These are phyloP conservation scores for Botrytis pseudocinerea DNA, from an alignment of 2,329 filamentous ascomycete genomes.

Conservation along the genomic window DNA sequence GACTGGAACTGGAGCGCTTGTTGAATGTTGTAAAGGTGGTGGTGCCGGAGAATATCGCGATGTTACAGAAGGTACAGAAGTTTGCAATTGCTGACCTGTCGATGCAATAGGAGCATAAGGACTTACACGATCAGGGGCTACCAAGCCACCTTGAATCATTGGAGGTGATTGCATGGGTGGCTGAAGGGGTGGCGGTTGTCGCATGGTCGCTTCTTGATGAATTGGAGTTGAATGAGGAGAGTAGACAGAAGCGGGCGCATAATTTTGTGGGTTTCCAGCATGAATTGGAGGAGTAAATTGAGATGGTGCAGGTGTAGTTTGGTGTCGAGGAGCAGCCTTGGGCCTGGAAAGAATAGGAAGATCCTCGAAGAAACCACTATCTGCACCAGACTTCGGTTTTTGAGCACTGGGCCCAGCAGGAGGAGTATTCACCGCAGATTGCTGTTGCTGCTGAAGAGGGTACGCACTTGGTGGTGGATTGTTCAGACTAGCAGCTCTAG, in stretches of 20 bases:
- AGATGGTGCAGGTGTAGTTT: conserved; percentile 32
- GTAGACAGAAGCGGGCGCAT: conserved; percentile 18
- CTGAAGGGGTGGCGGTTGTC: conserved; percentile 26
- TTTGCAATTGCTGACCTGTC: conserved; percentile 17
- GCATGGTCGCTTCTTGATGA: conserved; percentile 15
- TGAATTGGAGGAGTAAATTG: conserved; percentile 28
- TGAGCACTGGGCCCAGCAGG: conserved; percentile 17
- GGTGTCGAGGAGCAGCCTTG: conserved; percentile 59
- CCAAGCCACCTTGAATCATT: conserved; percentile 33
- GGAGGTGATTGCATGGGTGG: conserved; percentile 27
- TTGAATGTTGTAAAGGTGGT: conserved; percentile 45
- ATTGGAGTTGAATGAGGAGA: background rate
- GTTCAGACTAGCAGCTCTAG: conserved; percentile 38
- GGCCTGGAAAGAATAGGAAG: conserved; percentile 64
- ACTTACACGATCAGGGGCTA: conserved; percentile 39
- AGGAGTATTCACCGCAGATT: conserved; percentile 16
- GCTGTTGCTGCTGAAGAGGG: conserved; percentile 25
- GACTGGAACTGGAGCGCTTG: conserved; percentile 44
- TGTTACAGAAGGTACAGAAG: conserved; percentile 41
- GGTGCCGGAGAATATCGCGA: conserved; percentile 62
- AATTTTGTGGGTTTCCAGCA: conserved; percentile 22
- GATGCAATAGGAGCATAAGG: conserved; percentile 40
- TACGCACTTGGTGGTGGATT: conserved; percentile 31
- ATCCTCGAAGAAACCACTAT: conserved; percentile 71
- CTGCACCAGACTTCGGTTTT: conserved; percentile 40